These are phyloP conservation scores for Quercus dentata DNA, from an alignment of 306 rosid species.

Conservation along the genomic window DNA sequence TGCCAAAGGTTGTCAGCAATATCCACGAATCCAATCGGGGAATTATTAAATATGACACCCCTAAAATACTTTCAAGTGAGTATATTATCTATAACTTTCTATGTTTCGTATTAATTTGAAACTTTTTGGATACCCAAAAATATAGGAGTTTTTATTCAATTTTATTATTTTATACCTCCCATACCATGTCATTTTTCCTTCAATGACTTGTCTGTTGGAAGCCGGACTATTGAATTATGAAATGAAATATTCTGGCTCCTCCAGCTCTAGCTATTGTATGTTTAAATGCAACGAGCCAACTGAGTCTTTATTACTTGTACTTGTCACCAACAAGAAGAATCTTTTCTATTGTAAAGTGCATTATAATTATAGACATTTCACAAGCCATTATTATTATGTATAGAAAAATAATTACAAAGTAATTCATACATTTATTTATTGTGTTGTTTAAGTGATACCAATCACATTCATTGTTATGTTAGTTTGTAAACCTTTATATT, in stretches of 20 bases:
- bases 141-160: too few species aligned
- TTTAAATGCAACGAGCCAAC: background rate
- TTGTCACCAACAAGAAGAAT: too few species aligned
- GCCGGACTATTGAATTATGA: background rate
- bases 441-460: too few species aligned
- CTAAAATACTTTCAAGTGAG: constrained; percentile 83
- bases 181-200: background rate
- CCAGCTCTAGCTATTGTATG: background rate
- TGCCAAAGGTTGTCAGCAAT: constrained; percentile 51
- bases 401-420: background rate
- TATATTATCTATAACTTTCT: constrained; percentile 9
- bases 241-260: background rate
- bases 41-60: constrained; percentile 74
- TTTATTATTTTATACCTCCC: background rate
- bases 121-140: background rate
- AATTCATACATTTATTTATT: too few species aligned
- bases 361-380: background rate
- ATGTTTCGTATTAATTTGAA: background rate
- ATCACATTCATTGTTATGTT: too few species aligned
- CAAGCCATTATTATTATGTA: background rate
- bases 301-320: background rate
- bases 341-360: too few species aligned
- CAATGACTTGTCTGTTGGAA: background rate
- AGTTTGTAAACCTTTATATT: too few species aligned
- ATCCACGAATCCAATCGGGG: constrained; percentile 30